phyloP scores from a whole-genome alignment of 495 filamentous ascomycete species.

The Aspergillus biplanus region DNA sequence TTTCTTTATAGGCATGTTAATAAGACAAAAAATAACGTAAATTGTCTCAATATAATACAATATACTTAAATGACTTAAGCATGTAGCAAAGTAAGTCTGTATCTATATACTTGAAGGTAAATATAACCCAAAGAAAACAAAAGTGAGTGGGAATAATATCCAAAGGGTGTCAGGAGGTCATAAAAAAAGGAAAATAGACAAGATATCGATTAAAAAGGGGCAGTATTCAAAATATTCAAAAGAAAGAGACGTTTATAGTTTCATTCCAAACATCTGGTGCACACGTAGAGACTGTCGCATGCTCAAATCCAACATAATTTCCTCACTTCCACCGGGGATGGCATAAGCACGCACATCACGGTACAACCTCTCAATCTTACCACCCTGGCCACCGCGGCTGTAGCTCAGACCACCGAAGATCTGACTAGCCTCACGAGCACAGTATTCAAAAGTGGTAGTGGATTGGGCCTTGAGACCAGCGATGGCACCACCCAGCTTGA shows the following conservation, averaged over 20 bases:
- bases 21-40: too few relatives aligned
- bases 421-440: slow-evolving; percentile 93
- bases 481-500: slow-evolving; percentile 93
- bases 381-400: slow-evolving; percentile 90
- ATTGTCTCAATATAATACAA: slow-evolving; percentile 15
- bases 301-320: slow-evolving; percentile 98
- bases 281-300: slow-evolving; percentile 92
- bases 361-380: slow-evolving; percentile 94
- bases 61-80: slow-evolving; percentile 3
- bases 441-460: slow-evolving; percentile 95
- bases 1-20: too few relatives aligned
- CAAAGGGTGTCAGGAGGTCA: background rate
- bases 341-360: slow-evolving; percentile 97
- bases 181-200: too few relatives aligned
- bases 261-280: slow-evolving; percentile 92
- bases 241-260: slow-evolving; percentile 61
- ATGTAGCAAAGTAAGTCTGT: background rate
- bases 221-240: background rate
- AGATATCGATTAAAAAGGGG: background rate
- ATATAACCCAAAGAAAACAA: background rate
- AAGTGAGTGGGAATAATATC: background rate
- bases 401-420: slow-evolving; percentile 97
- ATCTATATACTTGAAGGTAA: slow-evolving; percentile 16
- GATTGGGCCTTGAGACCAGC: slow-evolving; percentile 91
- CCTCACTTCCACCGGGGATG: slow-evolving; percentile 94